A percentile compares a stretch with the other conserved stretches of the same genome.
These are phyloP conservation scores for Smallanthus sonchifolius DNA, from an alignment of 129 eudicot species.

Conservation along the genomic window DNA sequence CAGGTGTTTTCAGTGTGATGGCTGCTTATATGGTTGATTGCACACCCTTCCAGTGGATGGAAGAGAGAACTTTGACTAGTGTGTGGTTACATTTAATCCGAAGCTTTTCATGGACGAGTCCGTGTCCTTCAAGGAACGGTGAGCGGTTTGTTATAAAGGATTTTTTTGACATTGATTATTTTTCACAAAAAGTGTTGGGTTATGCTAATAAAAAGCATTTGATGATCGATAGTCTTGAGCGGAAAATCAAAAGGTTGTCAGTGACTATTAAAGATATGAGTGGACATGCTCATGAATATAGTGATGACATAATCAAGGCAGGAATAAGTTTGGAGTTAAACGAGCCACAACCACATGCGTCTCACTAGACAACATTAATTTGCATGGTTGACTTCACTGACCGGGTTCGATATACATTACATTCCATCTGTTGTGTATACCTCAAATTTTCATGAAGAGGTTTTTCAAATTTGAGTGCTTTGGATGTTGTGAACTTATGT, in stretches of 20 bases:
- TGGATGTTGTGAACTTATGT: background rate
- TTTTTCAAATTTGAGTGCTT: background rate
- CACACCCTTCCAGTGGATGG: background rate
- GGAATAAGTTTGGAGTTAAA: background rate
- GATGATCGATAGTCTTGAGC: background rate
- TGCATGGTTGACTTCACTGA: background rate
- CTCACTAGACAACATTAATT: background rate
- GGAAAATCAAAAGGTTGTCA: background rate
- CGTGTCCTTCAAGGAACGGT: background rate
- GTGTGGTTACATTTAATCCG: background rate
- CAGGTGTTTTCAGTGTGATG: constrained; percentile 2
- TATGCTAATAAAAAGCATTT: background rate
- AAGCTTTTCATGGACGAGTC: background rate
- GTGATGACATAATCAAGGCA: background rate
- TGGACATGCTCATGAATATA: background rate
- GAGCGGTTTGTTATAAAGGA: background rate
- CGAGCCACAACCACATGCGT: background rate
- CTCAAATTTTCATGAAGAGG: background rate
- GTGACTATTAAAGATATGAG: background rate
- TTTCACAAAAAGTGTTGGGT: background rate
- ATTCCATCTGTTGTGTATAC: background rate
- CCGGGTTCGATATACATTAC: background rate
- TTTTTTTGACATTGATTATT: background rate
- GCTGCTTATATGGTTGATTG: background rate
- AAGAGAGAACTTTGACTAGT: background rate